phyloP scores from a whole-genome alignment of 2,329 filamentous ascomycete species.

The Phialocephala sp. region DNA sequence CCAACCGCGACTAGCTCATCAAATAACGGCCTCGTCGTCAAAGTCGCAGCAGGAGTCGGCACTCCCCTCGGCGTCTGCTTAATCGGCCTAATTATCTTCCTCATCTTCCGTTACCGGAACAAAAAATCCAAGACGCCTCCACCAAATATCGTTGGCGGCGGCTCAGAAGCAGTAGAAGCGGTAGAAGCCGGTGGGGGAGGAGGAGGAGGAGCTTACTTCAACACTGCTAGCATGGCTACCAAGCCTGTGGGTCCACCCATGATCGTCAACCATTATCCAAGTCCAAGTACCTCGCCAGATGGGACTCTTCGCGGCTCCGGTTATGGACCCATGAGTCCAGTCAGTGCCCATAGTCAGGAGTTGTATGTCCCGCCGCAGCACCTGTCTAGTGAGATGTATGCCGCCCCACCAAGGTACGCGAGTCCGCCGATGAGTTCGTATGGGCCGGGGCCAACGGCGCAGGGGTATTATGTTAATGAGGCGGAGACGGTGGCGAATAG shows the following conservation, averaged over 20 bases:
- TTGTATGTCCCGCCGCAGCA: not conserved
- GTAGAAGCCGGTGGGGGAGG: not conserved
- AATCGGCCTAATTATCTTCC: slow-evolving; percentile 7
- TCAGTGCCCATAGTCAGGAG: not conserved
- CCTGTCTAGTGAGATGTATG: not conserved
- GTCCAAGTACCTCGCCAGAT: not conserved
- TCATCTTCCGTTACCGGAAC: slow-evolving; percentile 4
- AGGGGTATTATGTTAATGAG: not conserved
- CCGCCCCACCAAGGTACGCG: not conserved
- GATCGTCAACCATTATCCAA: not conserved
- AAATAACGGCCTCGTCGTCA: slow-evolving; percentile 3
- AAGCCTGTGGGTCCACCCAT: not conserved
- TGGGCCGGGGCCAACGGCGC: not conserved
- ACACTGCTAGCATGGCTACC: not conserved
- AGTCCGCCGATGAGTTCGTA: not conserved
- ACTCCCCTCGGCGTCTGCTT: slow-evolving; percentile 5
- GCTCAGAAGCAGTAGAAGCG: not conserved
- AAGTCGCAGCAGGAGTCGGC: slow-evolving; percentile 10
- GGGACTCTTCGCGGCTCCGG: not conserved
- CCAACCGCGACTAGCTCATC: not conserved
- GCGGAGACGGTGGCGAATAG: slow-evolving; percentile 5
- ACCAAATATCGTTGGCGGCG: not conserved
- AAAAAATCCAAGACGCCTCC: slow-evolving; percentile 2
- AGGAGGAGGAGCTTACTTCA: not conserved
- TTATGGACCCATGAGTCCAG: not conserved